Percentiles rank a stretch among this genome's conserved stretches.
Conservation (phyloP, 257 asterid species). For the Linderniella brevidens region DNA sequence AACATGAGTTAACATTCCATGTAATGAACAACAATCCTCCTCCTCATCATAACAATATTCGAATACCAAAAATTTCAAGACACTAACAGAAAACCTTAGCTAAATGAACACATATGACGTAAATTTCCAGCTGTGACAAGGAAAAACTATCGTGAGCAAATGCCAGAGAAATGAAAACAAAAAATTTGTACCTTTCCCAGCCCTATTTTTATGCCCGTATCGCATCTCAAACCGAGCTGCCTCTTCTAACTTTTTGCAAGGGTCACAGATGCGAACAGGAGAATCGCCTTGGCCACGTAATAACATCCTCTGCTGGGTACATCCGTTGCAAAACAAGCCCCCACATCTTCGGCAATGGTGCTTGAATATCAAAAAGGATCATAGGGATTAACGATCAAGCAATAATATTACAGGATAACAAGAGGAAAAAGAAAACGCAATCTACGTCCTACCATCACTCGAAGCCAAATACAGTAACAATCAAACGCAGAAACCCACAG, state of each 20-base stretch:
- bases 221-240: slow-evolving; percentile 91
- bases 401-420: no score
- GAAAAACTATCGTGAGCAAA: not conserved
- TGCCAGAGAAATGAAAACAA: not conserved
- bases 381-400: not conserved
- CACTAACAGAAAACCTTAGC: no score
- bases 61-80: no score
- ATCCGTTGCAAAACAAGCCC: slow-evolving; percentile 73
- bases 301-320: slow-evolving; percentile 80
- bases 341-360: slow-evolving; percentile 99
- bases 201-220: slow-evolving; percentile 52
- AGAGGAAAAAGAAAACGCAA: no score
- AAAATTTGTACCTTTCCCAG: slow-evolving; percentile 39
- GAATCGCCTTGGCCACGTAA: slow-evolving; percentile 99
- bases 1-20: no score
- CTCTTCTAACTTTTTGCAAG: slow-evolving; percentile 85
- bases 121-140: no score
- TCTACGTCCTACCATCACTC: no score
- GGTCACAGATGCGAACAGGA: slow-evolving; percentile 86
- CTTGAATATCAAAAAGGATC: slow-evolving; percentile 28
- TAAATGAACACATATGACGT: no score
- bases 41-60: no score
- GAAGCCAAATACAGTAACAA: no score
- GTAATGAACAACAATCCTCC: no score
- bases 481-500: no score